Conservation (phyloP, 257 asterid genomes). For the Nicotiana benthamiana region DNA sequence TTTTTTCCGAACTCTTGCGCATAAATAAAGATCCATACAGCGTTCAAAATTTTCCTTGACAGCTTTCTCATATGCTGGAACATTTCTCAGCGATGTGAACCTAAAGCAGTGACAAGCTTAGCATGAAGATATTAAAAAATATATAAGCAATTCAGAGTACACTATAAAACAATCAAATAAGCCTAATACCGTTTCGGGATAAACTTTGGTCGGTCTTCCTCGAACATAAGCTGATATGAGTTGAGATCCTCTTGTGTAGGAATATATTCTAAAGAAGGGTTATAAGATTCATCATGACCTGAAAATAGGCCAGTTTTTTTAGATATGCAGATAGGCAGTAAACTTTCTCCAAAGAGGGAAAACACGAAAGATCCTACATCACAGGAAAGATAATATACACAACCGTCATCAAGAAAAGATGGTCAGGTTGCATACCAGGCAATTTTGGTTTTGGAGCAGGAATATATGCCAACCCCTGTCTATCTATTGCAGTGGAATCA, state of each 20-base stretch:
- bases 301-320: constrained; percentile 16
- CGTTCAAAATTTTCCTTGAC: constrained; percentile 80
- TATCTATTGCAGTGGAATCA: constrained; percentile 59
- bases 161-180: background rate
- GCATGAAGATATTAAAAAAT: background rate
- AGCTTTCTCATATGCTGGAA: constrained; percentile 86
- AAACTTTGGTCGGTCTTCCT: constrained; percentile 89
- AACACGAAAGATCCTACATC: background rate
- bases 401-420: background rate
- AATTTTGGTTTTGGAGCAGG: constrained; percentile 89
- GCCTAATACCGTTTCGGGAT: constrained; percentile 67
- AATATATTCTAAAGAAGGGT: constrained; percentile 84
- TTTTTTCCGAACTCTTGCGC: constrained; percentile 79
- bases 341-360: background rate
- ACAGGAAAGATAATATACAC: background rate
- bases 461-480: constrained; percentile 80
- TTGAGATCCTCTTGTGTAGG: constrained; percentile 86
- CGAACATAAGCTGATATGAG: constrained; percentile 82
- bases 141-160: constrained; percentile 6
- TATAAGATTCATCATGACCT: constrained; percentile 96
- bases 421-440: constrained; percentile 44
- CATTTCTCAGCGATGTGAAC: constrained; percentile 64
- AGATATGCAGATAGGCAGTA: constrained; percentile 2
- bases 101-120: constrained; percentile 24
- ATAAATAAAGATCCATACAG: constrained; percentile 86